Evolutionary conservation across 495 filamentous ascomycete species (phyloP).

Genomic region (Friedmanniomyces endolithicus): DNA sequence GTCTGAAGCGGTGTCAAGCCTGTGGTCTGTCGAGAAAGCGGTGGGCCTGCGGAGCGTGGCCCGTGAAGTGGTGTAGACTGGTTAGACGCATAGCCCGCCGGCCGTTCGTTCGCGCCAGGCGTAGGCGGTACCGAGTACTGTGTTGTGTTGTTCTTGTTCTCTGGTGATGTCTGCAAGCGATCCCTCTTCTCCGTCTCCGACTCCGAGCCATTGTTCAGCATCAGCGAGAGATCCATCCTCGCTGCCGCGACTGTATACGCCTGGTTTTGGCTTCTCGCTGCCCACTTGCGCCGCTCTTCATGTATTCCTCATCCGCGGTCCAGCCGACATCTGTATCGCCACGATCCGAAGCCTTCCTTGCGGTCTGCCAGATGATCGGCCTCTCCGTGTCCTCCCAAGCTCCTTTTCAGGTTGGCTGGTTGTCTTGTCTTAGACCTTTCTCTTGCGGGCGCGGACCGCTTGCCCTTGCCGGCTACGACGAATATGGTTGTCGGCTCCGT

Average conservation of each 20-base stretch:
- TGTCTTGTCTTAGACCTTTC: too few species aligned
- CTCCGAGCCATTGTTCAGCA: constrained; percentile 16
- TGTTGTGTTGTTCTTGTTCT: neutral
- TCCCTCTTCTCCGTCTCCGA: neutral
- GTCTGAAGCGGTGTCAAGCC: constrained; percentile 30
- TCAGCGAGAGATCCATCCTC: constrained; percentile 12
- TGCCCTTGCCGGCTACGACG: too few species aligned
- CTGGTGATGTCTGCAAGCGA: neutral
- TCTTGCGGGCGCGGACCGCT: too few species aligned
- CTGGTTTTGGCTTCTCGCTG: neutral
- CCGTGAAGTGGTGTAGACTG: neutral
- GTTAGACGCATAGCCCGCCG: neutral
- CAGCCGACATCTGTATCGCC: too few species aligned
- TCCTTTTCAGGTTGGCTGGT: too few species aligned
- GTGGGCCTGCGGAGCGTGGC: neutral
- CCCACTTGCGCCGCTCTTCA: neutral
- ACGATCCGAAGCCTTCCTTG: neutral
- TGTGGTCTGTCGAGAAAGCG: constrained; percentile 7
- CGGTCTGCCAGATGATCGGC: too few species aligned
- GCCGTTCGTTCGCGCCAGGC: constrained; percentile 1
- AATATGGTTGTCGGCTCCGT: too few species aligned
- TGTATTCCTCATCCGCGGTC: neutral
- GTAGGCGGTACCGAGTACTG: neutral
- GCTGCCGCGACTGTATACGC: neutral
- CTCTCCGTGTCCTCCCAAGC: too few species aligned